These are phyloP conservation scores for Aureobasidium vineae DNA, from an alignment of 2,329 filamentous ascomycete species.

Conservation along the genomic window DNA sequence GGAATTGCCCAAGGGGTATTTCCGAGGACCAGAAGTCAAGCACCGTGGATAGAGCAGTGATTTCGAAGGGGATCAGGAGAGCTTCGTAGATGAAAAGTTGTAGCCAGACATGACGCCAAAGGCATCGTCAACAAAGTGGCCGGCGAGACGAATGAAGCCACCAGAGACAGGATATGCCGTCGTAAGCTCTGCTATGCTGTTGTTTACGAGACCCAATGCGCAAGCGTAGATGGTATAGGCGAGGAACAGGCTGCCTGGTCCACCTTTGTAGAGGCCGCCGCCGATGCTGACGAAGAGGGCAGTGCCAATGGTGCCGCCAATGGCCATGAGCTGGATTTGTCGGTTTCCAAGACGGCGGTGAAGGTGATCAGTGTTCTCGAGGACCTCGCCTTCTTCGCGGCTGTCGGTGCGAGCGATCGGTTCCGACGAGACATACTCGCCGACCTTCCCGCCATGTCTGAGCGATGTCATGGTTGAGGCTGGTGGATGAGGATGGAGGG, in stretches of 20 bases:
- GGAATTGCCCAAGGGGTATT: slow-evolving; percentile 41
- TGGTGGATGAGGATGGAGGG: not conserved
- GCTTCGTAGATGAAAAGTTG: slow-evolving; percentile 52
- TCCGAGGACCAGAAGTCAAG: slow-evolving; percentile 43
- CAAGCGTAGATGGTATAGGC: slow-evolving; percentile 58
- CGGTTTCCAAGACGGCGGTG: slow-evolving; percentile 55
- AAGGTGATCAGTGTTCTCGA: slow-evolving; percentile 40
- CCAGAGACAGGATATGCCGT: slow-evolving; percentile 60
- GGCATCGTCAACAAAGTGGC: slow-evolving; percentile 61
- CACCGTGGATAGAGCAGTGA: slow-evolving; percentile 44
- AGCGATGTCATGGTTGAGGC: not conserved
- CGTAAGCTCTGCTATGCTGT: slow-evolving; percentile 63
- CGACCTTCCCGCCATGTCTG: not conserved
- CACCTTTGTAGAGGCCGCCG: slow-evolving; percentile 41
- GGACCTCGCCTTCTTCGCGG: slow-evolving; percentile 32
- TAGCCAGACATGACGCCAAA: slow-evolving; percentile 56
- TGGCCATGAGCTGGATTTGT: slow-evolving; percentile 37
- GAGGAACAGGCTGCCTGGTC: slow-evolving; percentile 55
- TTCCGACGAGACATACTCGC: not conserved
- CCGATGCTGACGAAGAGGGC: slow-evolving; percentile 42
- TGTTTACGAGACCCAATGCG: slow-evolving; percentile 51
- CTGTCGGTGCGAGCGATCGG: not conserved
- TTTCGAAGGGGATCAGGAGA: slow-evolving; percentile 50
- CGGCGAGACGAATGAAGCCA: slow-evolving; percentile 58
- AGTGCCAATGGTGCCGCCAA: slow-evolving; percentile 52